Base-by-base conservation (phyloP, 306 rosid species). In the Dryas octopetala region DNA sequence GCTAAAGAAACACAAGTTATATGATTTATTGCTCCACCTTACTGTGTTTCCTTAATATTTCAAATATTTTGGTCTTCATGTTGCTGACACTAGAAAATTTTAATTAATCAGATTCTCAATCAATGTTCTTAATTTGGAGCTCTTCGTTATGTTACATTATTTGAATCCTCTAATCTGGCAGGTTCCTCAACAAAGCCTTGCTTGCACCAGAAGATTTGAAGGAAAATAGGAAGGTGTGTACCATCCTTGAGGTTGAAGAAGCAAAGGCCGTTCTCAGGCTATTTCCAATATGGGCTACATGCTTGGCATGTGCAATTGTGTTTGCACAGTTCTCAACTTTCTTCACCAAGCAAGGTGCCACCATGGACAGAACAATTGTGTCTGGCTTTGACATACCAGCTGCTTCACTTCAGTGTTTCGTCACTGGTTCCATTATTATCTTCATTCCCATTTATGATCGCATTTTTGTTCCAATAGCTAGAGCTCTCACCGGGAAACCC, bases 401-500 rank as follows among this genome's bases (percentile, higher is more conserved):
- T 4, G 91, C 95, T 78, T 80, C 91, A 38, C 90, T 89, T 64
- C 91, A 82, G 67, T 62, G 71, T 6, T 67, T 84, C 48, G 65
- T 26, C n/a, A 15, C 38, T 32, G 38, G 79, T 5, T 17, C 84
- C 0, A 53, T 71, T 44, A 62, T 82, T 57, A 60, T 82, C n/a
- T 74, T 80, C 41, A 78, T 75, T 49, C 87, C 84, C 9, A 63
- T 87, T 58, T 89, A 89, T 28, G 91, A 89, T 50, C 82, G 82
- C 10, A 2, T 84, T 15, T 50, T 87, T 16, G 89, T 87, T 51
- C 91, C 95, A 0, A 50, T 78, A 0, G 74, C 90, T 26, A 82
- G 87, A 80, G 40, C 72, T 28, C 45, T 89, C 55, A 87, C 95
- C 0, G 73, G 82, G 7, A 74, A 61, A 54, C 86, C 86, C 46